Percentiles rank a stretch among this genome's conserved stretches.
phyloP scores from a whole-genome alignment of 1,284 basidiomycete genomes.

The Thecaphora thlaspeos region DNA sequence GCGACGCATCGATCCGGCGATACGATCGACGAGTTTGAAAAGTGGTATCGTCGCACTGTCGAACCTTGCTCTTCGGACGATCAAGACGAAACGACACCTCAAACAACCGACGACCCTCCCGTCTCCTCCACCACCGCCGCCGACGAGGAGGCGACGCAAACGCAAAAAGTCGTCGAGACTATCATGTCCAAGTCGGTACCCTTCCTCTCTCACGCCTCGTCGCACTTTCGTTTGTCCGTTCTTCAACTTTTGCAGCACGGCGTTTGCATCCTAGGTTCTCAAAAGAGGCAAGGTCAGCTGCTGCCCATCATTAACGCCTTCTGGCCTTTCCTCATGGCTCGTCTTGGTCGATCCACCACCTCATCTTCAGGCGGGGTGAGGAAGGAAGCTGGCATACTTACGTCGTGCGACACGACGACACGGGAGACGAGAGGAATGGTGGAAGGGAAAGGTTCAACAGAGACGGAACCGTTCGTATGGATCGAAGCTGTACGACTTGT shows the following conservation, averaged over 20 bases:
- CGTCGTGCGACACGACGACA: too few relatives aligned
- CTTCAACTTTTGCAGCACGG: slow-evolving; percentile 31
- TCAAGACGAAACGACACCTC: not conserved
- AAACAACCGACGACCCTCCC: too few relatives aligned
- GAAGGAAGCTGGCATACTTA: not conserved
- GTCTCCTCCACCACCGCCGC: too few relatives aligned
- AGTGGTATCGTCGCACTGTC: slow-evolving; percentile 1
- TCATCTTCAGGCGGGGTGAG: not conserved
- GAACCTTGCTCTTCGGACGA: slow-evolving; percentile 4
- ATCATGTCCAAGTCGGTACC: slow-evolving; percentile 23
- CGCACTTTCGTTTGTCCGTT: slow-evolving; percentile 22
- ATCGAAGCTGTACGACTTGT: slow-evolving; percentile 37
- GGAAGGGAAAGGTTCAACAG: slow-evolving; percentile 1
- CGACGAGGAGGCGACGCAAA: slow-evolving; percentile 22
- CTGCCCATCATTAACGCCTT: slow-evolving; percentile 46
- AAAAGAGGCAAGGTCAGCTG: slow-evolving; percentile 34
- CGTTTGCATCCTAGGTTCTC: slow-evolving; percentile 24
- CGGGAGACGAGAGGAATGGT: not conserved
- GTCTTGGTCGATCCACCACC: slow-evolving; percentile 29
- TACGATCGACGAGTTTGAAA: slow-evolving; percentile 7
- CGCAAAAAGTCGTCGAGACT: slow-evolving; percentile 22
- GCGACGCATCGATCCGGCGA: not conserved
- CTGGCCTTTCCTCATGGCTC: slow-evolving; percentile 50
- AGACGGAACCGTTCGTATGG: slow-evolving; percentile 42
- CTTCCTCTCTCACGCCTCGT: slow-evolving; percentile 39